A percentile compares a stretch with the other conserved stretches of the same genome.
phyloP scores from a whole-genome alignment of 2,329 filamentous ascomycete species.

The Colletotrichum filicis region DNA sequence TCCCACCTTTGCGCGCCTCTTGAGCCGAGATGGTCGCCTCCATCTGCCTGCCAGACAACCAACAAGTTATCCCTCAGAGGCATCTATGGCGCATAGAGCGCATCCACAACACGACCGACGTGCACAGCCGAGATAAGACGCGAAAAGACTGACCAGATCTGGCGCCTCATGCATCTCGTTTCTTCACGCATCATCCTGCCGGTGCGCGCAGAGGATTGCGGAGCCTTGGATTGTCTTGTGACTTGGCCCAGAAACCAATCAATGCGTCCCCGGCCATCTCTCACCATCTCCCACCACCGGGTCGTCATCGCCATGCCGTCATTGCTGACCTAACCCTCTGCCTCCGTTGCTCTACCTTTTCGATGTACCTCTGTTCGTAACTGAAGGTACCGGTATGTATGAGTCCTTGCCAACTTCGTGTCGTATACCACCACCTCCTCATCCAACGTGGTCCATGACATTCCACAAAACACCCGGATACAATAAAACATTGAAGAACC shows the following conservation, averaged over 20 bases:
- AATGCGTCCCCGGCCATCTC: not conserved
- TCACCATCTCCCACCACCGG: not conserved
- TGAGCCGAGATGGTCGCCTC: not conserved
- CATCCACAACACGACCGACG: not conserved
- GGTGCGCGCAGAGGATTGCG: conserved; percentile 17
- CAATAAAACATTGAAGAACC: not conserved
- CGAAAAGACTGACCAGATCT: not conserved
- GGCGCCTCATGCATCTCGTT: conserved; percentile 14
- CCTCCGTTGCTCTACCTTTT: not conserved
- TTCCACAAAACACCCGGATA: not conserved
- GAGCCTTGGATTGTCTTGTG: conserved; percentile 22
- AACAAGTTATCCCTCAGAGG: not conserved
- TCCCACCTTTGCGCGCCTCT: not conserved
- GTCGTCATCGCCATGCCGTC: conserved; percentile 29
- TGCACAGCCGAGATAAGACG: not conserved
- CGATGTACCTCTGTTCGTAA: not conserved
- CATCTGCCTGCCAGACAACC: not conserved
- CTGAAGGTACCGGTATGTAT: not conserved
- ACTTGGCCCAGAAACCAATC: conserved; percentile 27
- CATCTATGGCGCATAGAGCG: conserved; percentile 5
- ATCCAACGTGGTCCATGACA: not conserved
- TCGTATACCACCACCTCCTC: not conserved
- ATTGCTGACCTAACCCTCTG: conserved; percentile 4
- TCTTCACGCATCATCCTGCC: conserved; percentile 17
- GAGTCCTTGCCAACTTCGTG: not conserved